A percentile compares a stretch with the other conserved stretches of the same genome.
Evolutionary conservation across 441 rosid genomes (phyloP).

Genomic region (Brassica balearica): DNA sequence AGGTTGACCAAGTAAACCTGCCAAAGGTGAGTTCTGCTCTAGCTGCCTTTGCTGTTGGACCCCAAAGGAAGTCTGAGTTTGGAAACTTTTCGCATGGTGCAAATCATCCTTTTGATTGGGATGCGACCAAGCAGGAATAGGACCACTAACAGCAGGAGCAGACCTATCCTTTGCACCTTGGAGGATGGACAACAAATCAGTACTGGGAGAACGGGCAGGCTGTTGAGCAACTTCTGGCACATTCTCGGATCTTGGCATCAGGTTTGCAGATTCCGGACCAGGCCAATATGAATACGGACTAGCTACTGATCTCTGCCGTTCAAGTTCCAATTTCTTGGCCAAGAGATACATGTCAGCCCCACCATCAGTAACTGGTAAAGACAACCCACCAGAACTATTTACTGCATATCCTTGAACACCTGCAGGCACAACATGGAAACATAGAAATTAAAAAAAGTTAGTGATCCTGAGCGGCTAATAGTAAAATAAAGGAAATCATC

Average conservation of each 20-base stretch:
- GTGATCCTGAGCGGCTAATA: not conserved
- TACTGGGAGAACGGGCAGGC: constrained; percentile 67
- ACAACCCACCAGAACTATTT: constrained; percentile 54
- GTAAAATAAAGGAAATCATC: not conserved
- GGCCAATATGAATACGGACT: constrained; percentile 71
- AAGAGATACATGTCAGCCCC: constrained; percentile 71
- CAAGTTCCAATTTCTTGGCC: constrained; percentile 81
- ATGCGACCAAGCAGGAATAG: constrained; percentile 69
- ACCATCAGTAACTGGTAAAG: constrained; percentile 62
- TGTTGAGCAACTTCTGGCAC: constrained; percentile 55
- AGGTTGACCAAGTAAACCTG: constrained; percentile 71
- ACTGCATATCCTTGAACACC: constrained; percentile 74
- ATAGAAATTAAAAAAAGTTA: constrained; percentile 17
- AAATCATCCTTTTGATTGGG: constrained; percentile 67
- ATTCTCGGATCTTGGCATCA: constrained; percentile 67
- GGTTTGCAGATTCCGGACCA: constrained; percentile 70
- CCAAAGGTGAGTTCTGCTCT: constrained; percentile 54
- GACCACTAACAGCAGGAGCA: constrained; percentile 58
- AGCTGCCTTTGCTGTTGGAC: constrained; percentile 73
- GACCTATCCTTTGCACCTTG: constrained; percentile 76
- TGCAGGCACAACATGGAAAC: constrained; percentile 44
- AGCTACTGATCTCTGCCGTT: constrained; percentile 71
- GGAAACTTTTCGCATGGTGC: constrained; percentile 62
- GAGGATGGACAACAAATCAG: constrained; percentile 75
- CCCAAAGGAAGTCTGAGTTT: constrained; percentile 66